Evolutionary conservation across 352 stramenopile genomes (phyloP), one percentile per base, ranked within the genome.

Genomic region (Phytophthora constricta): DNA sequence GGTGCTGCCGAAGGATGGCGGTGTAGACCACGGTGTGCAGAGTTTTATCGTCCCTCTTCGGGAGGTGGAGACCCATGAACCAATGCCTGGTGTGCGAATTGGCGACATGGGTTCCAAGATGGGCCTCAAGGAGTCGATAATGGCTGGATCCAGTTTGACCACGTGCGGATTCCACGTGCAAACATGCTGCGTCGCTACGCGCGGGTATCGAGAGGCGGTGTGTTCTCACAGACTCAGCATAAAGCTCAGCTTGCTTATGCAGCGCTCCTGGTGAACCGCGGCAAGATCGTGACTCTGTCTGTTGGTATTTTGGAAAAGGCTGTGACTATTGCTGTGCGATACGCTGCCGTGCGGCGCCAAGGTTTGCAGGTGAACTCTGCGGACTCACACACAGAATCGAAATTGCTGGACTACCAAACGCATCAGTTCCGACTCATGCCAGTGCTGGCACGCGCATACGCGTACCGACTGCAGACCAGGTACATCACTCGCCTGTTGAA

Each of bases 1-100:
- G 7, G 88, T 98, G 43, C 74, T 96, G 20, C 62, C 61, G 3
- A 51, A 47, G 13, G 54, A 55, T 50, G 53, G 77, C 25, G 87
- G 83, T 27, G 68, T 65, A 68, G 67, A 93, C 69, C 84, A 94
- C 39, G 97, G 97, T 5, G 91, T 99, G 42, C 96, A 99, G 79
- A 97, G 94, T 69, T 99, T 99, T 72, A 78, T 99, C 37, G 91
- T 99, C 33, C 97, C 86, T 16, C 58, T 99, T 5, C 90, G 97
- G n/a, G 86, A 98, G 37, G 73, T 90, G 68, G 79, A 96, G 46
- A 91, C 77, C 16, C 80, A 92, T 50, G 47, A 58, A 23, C 70
- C 76, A 19, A 51, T 92, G 2, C 65, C 81, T 37, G 82, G 84
- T 23, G 57, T 93, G 13, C 72, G 68, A 14, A 79, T 92, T 33